A percentile compares a stretch with the other conserved stretches of the same genome.
These are phyloP conservation scores for Apiotrichum brassicae DNA, from an alignment of 1,284 basidiomycete species.

Conservation along the genomic window DNA sequence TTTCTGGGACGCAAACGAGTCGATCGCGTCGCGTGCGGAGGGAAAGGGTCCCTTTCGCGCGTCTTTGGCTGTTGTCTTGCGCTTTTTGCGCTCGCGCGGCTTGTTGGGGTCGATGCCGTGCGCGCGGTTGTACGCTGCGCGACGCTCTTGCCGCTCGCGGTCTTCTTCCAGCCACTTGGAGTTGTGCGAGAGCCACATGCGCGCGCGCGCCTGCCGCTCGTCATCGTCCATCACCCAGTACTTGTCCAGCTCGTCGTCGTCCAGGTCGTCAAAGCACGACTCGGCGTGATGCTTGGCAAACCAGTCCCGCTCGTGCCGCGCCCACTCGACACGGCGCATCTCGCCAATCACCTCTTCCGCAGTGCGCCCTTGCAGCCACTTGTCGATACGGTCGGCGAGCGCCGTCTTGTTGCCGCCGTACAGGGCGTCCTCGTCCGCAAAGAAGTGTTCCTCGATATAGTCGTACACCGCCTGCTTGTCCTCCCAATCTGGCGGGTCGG, in stretches of 20 bases:
- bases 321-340: slow-evolving; percentile 54
- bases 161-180: slow-evolving; percentile 85
- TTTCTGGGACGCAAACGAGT: slow-evolving; percentile 27
- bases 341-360: slow-evolving; percentile 32
- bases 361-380: slow-evolving; percentile 34
- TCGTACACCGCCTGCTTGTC: slow-evolving; percentile 27
- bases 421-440: slow-evolving; percentile 25
- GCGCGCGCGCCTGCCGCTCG: slow-evolving; percentile 83
- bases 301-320: slow-evolving; percentile 29
- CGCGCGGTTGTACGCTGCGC: slow-evolving; percentile 23
- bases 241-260: slow-evolving; percentile 87
- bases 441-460: slow-evolving; percentile 29
- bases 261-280: slow-evolving; percentile 59
- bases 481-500: slow-evolving; percentile 23
- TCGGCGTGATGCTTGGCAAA: slow-evolving; percentile 31
- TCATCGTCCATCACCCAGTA: slow-evolving; percentile 72
- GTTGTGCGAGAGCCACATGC: slow-evolving; percentile 96
- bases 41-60: slow-evolving; percentile 31
- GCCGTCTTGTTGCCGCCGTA: slow-evolving; percentile 20
- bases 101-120: slow-evolving; percentile 28
- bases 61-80: slow-evolving; percentile 19
- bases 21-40: slow-evolving; percentile 31
- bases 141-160: slow-evolving; percentile 49
- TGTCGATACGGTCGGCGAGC: slow-evolving; percentile 20
- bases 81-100: slow-evolving; percentile 9